Percentiles rank a stretch among this genome's conserved stretches.
These are phyloP conservation scores for Mycena belliarum DNA, from an alignment of 768 basidiomycete genomes.

Conservation along the genomic window DNA sequence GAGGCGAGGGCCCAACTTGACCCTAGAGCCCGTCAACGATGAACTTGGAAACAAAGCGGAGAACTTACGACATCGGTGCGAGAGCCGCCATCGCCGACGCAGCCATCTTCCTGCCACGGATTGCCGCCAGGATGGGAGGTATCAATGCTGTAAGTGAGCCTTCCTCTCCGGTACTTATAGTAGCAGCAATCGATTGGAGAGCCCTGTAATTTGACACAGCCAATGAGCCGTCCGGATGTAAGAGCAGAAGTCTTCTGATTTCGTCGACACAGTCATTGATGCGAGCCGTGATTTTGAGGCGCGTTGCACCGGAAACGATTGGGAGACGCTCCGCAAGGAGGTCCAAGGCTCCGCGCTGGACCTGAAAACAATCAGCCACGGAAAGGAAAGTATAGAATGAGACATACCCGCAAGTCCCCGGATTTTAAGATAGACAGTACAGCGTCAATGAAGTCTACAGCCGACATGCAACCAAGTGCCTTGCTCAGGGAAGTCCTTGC, in stretches of 20 bases:
- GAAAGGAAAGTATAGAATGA: neutral
- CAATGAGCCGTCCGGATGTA: slow-evolving; percentile 41
- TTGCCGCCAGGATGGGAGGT: slow-evolving; percentile 54
- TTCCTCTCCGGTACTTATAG: slow-evolving; percentile 69
- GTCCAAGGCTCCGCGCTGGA: slow-evolving; percentile 67
- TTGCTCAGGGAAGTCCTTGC: slow-evolving; percentile 55
- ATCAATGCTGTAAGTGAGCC: slow-evolving; percentile 56
- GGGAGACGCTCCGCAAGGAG: slow-evolving; percentile 69
- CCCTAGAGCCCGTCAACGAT: slow-evolving; percentile 39
- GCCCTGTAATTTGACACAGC: slow-evolving; percentile 55
- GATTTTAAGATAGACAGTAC: slow-evolving; percentile 57
- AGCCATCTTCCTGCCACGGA: slow-evolving; percentile 40
- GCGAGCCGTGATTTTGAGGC: slow-evolving; percentile 49
- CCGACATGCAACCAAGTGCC: slow-evolving; percentile 66
- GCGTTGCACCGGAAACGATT: slow-evolving; percentile 54
- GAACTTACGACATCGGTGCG: slow-evolving; percentile 60
- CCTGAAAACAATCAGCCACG: slow-evolving; percentile 39
- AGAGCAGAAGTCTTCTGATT: slow-evolving; percentile 50
- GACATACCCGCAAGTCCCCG: slow-evolving; percentile 51
- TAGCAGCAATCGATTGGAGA: slow-evolving; percentile 57
- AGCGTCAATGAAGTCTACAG: slow-evolving; percentile 64
- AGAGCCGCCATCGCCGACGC: slow-evolving; percentile 54
- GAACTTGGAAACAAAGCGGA: neutral
- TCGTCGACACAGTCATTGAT: slow-evolving; percentile 54
- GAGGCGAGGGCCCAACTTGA: slow-evolving; percentile 80